phyloP scores from a whole-genome alignment of 1,284 basidiomycete genomes.

The Tetrapyrgos nigripes region DNA sequence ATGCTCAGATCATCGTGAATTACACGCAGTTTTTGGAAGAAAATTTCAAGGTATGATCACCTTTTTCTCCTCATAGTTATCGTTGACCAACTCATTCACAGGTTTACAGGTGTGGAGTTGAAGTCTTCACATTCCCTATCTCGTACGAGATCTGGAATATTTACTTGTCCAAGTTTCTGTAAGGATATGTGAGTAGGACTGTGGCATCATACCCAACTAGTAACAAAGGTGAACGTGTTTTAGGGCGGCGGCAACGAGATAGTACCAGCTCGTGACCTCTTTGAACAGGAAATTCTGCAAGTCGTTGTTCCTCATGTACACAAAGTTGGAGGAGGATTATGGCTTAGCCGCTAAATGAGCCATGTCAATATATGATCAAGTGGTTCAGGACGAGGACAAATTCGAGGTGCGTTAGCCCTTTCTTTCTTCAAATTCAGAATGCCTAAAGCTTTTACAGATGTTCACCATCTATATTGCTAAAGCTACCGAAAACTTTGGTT shows the following conservation, averaged over 20 bases:
- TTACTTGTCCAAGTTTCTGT: slow-evolving; percentile 96
- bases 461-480: slow-evolving; percentile 98
- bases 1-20: slow-evolving; percentile 97
- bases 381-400: slow-evolving; percentile 89
- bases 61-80: too few relatives aligned
- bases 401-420: slow-evolving; percentile 84
- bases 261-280: slow-evolving; percentile 94
- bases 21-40: slow-evolving; percentile 98
- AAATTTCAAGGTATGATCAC: slow-evolving; percentile 99
- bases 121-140: slow-evolving; percentile 97
- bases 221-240: slow-evolving; percentile 2
- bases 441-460: slow-evolving; percentile 63
- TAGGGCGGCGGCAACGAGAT: slow-evolving; percentile 93
- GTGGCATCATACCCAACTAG: not conserved
- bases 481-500: slow-evolving; percentile 93
- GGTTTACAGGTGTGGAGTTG: slow-evolving; percentile 97
- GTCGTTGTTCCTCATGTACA: slow-evolving; percentile 95
- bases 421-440: not conserved
- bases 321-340: slow-evolving; percentile 92
- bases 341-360: slow-evolving; percentile 96
- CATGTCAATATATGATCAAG: slow-evolving; percentile 94
- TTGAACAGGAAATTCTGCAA: slow-evolving; percentile 99
- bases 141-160: slow-evolving; percentile 99
- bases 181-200: slow-evolving; percentile 83
- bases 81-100: too few relatives aligned